phyloP scores from a whole-genome alignment of 345 rosid genomes.

The Camelina laxa region DNA sequence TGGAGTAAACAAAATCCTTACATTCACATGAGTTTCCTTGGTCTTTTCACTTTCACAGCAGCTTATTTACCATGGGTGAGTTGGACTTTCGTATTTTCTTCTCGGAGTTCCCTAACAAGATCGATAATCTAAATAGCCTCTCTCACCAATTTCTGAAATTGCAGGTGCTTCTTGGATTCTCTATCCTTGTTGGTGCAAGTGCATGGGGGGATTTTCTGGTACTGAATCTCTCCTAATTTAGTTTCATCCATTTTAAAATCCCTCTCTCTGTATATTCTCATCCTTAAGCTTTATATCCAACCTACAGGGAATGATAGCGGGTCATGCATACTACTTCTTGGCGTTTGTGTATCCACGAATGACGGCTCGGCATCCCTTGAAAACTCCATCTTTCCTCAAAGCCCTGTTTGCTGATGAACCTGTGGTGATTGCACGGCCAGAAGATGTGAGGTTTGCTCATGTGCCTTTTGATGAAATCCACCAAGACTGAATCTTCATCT shows the following conservation, averaged over 20 bases:
- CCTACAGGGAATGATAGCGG: conserved; percentile 94
- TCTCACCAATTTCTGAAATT: background rate
- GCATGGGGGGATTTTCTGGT: conserved; percentile 99
- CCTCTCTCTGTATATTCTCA: background rate
- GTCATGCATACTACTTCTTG: conserved; percentile 97
- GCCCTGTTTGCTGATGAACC: conserved; percentile 84
- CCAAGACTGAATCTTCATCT: conserved; percentile 52
- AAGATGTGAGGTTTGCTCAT: conserved; percentile 78
- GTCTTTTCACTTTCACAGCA: conserved; percentile 92
- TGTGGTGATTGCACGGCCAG: conserved; percentile 77
- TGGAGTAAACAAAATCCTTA: conserved; percentile 99
- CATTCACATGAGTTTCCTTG: conserved; percentile 98
- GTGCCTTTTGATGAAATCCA: conserved; percentile 72
- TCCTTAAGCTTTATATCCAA: conserved; percentile 13
- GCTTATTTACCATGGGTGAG: conserved; percentile 98
- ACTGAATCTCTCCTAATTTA: conserved; percentile 16
- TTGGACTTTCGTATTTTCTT: conserved; percentile 20
- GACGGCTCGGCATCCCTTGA: conserved; percentile 80
- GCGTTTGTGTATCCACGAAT: conserved; percentile 91
- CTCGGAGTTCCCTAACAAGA: background rate
- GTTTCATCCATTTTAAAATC: background rate
- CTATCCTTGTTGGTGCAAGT: conserved; percentile 91
- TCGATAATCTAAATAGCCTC: background rate
- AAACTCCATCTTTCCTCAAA: conserved; percentile 80
- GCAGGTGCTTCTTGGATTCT: conserved; percentile 96